Evolutionary conservation across 805 yeast genomes (phyloP), one percentile per base, ranked within the genome.

Genomic region (Helenozyma baotianmanensis): DNA sequence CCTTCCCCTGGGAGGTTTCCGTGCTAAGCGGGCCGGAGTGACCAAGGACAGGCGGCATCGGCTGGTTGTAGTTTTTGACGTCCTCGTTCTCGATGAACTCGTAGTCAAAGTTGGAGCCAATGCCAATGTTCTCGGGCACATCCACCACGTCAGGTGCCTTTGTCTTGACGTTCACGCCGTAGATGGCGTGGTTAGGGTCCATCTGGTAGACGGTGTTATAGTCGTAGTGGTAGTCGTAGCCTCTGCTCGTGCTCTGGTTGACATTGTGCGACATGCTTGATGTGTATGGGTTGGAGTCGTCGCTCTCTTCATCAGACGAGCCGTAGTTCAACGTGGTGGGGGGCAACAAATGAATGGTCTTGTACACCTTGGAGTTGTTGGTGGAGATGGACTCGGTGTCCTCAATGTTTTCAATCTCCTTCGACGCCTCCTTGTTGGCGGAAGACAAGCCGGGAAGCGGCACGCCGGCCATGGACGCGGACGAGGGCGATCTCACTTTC

Each of bases 281-380:
- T 9, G 70, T 65, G 49, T 66, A 66, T 2, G 68, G 68, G 39
- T 63, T 40, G 36, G 75, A 80, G 29, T 74, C 81, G 37, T 78
- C 82, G 41, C 79, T 78, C 34, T 72, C 76, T 38, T 74, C 80
- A 33, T 74, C 79, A 6, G 73, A 64, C 4, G 83, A 76, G 6
- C 86, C 85, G 53, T 77, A 76, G 53, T 89, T 88, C 35, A 90
- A 71, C 0, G 86, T 78, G 0, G 97, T 88, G 2, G 96, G 80
- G 2, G 97, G 97, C 32, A 90, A 61, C 27, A 78, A 66, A 23
- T 86, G 87, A 42, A 89, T 88, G 9, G 86, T 82, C 27, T 74
- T 72, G 32, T 54, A 41, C 10, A 48, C 40, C 39, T 53, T 60
- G 13, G 59, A 50, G 31, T 43, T 55, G 23, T 40, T 50, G 11